Percentiles rank a stretch among this genome's conserved stretches.
phyloP scores from a whole-genome alignment of 176 grass and related monocot genomes.

The barley (Hordeum vulgare) region MorexV3_pseudomolecules_assembly NC_058524.1:422469168-422469667 shows the following conservation, averaged over 20 bases:
- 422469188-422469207: background rate
- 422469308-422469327: conserved; percentile 10
- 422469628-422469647: background rate
- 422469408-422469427: conserved; percentile 54
- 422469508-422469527: background rate
- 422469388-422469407: conserved; percentile 66
- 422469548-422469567: background rate
- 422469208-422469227: conserved; percentile 61
- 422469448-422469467: conserved; percentile 23
- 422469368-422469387: conserved; percentile 88
- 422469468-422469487: background rate
- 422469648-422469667: background rate
- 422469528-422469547: background rate
- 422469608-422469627: background rate
- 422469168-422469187: background rate
- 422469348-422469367: conserved; percentile 98
- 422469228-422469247: conserved; percentile 93
- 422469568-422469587: background rate
- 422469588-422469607: background rate
- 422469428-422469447: conserved; percentile 8
- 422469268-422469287: conserved; percentile 44
- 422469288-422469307: conserved; percentile 18
- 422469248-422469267: conserved; percentile 95
- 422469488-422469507: background rate
- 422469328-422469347: conserved; percentile 20